Conservation (phyloP, 2,329 filamentous ascomycete genomes). For the Alternaria conjuncta region DNA sequence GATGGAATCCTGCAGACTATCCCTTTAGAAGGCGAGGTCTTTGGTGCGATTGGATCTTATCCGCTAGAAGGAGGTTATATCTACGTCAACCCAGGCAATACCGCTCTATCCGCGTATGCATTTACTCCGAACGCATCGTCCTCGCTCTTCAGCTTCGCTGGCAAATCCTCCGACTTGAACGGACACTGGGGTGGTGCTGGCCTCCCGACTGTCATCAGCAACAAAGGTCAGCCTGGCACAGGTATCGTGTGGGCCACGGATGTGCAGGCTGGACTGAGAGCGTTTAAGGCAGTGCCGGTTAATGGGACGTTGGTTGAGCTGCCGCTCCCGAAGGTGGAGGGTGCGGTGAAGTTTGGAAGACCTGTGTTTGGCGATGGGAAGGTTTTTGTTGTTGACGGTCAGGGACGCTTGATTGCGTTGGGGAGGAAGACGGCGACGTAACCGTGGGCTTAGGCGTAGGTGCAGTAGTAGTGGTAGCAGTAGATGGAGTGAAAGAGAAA, state of each 20-base stretch:
- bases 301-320: conserved; percentile 47
- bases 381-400: conserved; percentile 33
- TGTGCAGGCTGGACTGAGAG: conserved; percentile 48
- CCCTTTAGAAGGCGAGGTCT: conserved; percentile 24
- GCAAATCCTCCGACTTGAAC: conserved; percentile 31
- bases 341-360: conserved; percentile 50
- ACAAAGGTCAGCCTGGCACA: conserved; percentile 41
- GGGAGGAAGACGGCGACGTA: neutral
- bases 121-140: conserved; percentile 20
- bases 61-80: conserved; percentile 37
- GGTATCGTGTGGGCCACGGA: conserved; percentile 50
- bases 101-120: conserved; percentile 37
- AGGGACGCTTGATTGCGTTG: conserved; percentile 16
- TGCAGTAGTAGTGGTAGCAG: neutral
- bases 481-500: neutral
- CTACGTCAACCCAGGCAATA: conserved; percentile 39
- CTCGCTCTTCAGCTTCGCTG: conserved; percentile 38
- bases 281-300: conserved; percentile 51
- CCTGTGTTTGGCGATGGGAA: conserved; percentile 50
- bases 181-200: conserved; percentile 39
- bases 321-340: conserved; percentile 46
- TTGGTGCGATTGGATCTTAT: conserved; percentile 30
- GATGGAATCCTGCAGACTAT: conserved; percentile 33
- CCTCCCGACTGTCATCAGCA: conserved; percentile 48
- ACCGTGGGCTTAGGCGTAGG: neutral